Evolutionary conservation across 495 filamentous ascomycete species (phyloP), one percentile per base, ranked within the genome.

Genomic region (Rhypophila decipiens): DNA sequence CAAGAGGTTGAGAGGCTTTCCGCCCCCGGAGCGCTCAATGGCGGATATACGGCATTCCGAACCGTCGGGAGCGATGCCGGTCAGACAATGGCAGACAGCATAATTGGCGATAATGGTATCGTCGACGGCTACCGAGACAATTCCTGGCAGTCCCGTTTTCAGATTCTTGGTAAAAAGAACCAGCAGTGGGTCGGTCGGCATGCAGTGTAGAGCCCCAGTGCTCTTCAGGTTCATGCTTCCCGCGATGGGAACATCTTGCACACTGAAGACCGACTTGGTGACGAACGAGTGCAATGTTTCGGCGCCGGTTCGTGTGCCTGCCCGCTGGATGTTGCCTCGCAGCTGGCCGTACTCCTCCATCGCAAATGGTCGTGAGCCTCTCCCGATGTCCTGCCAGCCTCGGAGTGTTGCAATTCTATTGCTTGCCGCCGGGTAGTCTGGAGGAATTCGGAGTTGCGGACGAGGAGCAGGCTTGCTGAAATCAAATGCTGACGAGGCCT

Each of bases 141-240:
- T 19, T 24, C 27, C 27, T 15, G 33, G 24, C 11, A 34, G 5
- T 1, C 13, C 12, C 1, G 42, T 44, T 5, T 34, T 29, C 17
- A n/a, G 20, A 18, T 34, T 44, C n/a, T 44, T 24, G 8, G 46
- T 49, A 19, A 49, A 49, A 11, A 49, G 46, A 13, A 49, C 38
- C n/a, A 49, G 24, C 3, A 42, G 29, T 4, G 46, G 46, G n/a
- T 41, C 38, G n/a, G 46, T 42, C 5, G 46, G 46, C 19, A 24
- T 41, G 38, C 37, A 41, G 46, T 49, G 46, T 13, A 49, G 39
- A 3, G 36, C 41, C 15, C 36, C 45, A 2, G 37, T 41, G 11
- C 36, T 10, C 7, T 36, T 24, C 9, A 38, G 24, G 36, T 23
- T 47, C 15, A 24, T 19, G 45, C 21, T 20, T 11, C 23, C 37